Conservation (phyloP, 208 protist species). For the Blechomonas ayalai region DNA sequence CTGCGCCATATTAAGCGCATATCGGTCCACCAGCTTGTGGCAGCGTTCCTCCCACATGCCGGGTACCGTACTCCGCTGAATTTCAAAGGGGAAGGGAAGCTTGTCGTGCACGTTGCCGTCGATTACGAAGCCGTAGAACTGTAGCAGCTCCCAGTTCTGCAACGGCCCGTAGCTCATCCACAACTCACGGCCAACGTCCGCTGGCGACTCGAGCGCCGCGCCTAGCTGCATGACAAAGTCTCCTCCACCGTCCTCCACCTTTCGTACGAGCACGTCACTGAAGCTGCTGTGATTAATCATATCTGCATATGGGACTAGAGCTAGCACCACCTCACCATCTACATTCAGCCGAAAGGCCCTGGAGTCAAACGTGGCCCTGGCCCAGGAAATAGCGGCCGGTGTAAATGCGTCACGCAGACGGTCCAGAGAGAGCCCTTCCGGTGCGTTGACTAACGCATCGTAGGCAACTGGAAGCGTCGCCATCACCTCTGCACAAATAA, state of each 20-base stretch:
- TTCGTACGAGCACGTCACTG: conserved; percentile 71
- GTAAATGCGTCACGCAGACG: conserved; percentile 30
- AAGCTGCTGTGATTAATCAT: conserved; percentile 87
- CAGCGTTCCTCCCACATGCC: conserved; percentile 59
- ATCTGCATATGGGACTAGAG: conserved; percentile 77
- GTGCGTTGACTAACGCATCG: conserved; percentile 8
- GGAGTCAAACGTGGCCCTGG: conserved; percentile 82
- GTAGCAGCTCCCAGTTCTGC: conserved; percentile 89
- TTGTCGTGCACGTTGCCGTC: conserved; percentile 72
- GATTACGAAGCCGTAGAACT: conserved; percentile 89
- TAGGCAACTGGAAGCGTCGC: conserved; percentile 28
- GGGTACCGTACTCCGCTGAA: too few relatives aligned
- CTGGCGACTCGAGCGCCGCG: conserved; percentile 29
- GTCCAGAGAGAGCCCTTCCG: conserved; percentile 1
- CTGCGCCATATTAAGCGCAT: conserved; percentile 32
- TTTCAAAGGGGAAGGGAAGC: conserved; percentile 68
- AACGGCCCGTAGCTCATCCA: conserved; percentile 92
- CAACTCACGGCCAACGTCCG: conserved; percentile 68
- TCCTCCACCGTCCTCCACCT: conserved; percentile 53
- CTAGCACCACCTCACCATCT: conserved; percentile 52
- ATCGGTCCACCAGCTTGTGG: conserved; percentile 25
- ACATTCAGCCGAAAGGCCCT: conserved; percentile 87
- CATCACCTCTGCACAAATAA: conserved; percentile 35
- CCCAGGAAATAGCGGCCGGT: conserved; percentile 60
- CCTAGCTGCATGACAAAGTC: conserved; percentile 80